Evolutionary conservation across 2,329 filamentous ascomycete species (phyloP), one percentile per base, ranked within the genome.

Genomic region (Colletotrichum sp.): DNA sequence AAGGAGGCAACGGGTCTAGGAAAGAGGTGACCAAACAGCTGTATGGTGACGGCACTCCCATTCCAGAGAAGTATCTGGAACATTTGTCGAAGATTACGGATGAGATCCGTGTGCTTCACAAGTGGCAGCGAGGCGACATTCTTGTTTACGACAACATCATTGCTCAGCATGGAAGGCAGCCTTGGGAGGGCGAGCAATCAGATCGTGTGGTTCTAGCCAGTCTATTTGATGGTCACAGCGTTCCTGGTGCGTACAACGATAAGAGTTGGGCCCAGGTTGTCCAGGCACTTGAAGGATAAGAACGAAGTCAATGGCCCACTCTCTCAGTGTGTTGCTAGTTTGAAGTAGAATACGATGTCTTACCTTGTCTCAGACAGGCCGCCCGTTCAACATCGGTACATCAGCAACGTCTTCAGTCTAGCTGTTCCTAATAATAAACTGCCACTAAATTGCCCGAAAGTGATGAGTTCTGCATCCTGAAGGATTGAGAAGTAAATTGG

Each of bases 111-210:
- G 87, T 89, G 21, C 78, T 89, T 68, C 88, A 89, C 78, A 84
- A 83, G 65, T 89, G 87, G 88, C 80, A 88, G 79, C 80, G 81
- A 15, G 87, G 87, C 1, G 88, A 89, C 80, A 86, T 89, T 6
- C 80, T 89, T 13, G 86, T 89, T 1, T 89, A 84, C 79, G 87
- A 89, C 78, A 89, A 89, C 78, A 79, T 87, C 18, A 85, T 89
- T 79, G 84, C 87, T 2, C 88, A 89, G 80, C 87, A 89, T 81
- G 87, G 87, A 4, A 81, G 88, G 68, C 81, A 89, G 79, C 87
- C 87, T 0, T 89, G 87, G 88, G 80, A 85, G 69, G 87, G 87
- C 7, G 83, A 87, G 69, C 87, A 89, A 78, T 77, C 79, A 2
- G 87, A 89, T 80, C 83, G 87, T 0, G 84, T 89, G 1, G 82